Evolutionary conservation across 1,139 yeast genomes (phyloP).

Genomic region (Kodamaea fungicola): DNA sequence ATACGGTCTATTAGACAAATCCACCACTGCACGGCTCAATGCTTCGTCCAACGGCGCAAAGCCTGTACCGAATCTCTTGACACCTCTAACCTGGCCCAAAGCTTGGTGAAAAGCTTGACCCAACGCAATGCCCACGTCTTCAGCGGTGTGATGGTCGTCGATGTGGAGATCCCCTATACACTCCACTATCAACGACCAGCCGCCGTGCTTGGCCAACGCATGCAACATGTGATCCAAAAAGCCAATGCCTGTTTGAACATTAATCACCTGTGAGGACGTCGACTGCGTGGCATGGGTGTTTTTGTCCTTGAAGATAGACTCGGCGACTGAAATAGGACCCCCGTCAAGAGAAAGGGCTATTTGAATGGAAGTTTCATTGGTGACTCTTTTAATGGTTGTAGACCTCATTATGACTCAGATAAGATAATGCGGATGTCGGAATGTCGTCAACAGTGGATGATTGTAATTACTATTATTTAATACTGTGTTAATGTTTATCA

Average conservation of each 20-base stretch:
- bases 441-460: no score
- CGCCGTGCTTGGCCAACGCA: conserved; percentile 93
- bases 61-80: conserved; percentile 89
- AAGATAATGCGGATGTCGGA: neutral
- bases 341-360: conserved; percentile 84
- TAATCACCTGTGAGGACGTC: conserved; percentile 65
- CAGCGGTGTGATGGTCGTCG: conserved; percentile 96
- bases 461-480: no score
- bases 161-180: conserved; percentile 94
- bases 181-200: conserved; percentile 88
- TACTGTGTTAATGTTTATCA: no score
- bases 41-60: conserved; percentile 98
- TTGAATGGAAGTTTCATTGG: conserved; percentile 93
- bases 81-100: conserved; percentile 84
- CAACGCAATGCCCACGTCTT: conserved; percentile 89
- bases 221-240: conserved; percentile 96
- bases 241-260: conserved; percentile 88
- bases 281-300: conserved; percentile 57
- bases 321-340: conserved; percentile 60
- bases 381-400: conserved; percentile 64
- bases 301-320: conserved; percentile 44
- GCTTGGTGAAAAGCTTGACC: conserved; percentile 91
- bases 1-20: conserved; percentile 86
- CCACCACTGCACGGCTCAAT: conserved; percentile 88
- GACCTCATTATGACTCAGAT: conserved; percentile 13